phyloP scores from a whole-genome alignment of 2,329 filamentous ascomycete genomes.

The Fusarium euwallaceae region DNA sequence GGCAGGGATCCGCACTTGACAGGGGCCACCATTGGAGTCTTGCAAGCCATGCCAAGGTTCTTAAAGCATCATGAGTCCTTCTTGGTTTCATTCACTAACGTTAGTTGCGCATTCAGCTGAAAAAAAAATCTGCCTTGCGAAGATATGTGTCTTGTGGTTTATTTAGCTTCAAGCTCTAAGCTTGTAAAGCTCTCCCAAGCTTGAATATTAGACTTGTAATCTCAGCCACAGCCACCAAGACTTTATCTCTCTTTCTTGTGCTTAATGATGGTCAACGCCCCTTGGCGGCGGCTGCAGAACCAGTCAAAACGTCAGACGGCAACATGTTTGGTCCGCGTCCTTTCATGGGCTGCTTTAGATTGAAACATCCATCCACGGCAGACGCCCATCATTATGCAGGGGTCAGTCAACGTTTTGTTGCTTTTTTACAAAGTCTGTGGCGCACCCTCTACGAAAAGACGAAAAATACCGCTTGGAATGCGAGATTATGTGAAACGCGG shows the following conservation, averaged over 20 bases:
- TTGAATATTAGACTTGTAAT: neutral
- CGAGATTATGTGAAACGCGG: neutral
- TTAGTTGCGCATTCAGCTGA: too few relatives aligned
- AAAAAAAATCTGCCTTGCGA: neutral
- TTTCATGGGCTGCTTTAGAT: neutral
- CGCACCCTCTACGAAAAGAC: slow-evolving; percentile 5
- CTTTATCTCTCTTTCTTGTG: neutral
- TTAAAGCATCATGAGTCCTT: neutral
- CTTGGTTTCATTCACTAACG: too few relatives aligned
- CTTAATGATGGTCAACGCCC: neutral
- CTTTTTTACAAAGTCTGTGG: neutral
- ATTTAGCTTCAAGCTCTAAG: neutral
- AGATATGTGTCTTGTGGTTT: neutral
- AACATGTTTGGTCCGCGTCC: neutral
- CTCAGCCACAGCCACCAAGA: neutral
- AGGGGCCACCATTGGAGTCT: neutral
- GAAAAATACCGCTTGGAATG: neutral
- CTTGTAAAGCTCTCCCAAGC: neutral
- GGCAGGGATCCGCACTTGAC: neutral
- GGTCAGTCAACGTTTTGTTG: neutral
- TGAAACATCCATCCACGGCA: neutral
- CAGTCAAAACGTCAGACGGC: slow-evolving; percentile 8
- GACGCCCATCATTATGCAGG: neutral
- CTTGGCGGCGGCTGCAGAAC: slow-evolving; percentile 16
- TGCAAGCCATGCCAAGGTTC: neutral